Evolutionary conservation across 495 filamentous ascomycete species (phyloP).

Genomic region (Penicillium pulvis): DNA sequence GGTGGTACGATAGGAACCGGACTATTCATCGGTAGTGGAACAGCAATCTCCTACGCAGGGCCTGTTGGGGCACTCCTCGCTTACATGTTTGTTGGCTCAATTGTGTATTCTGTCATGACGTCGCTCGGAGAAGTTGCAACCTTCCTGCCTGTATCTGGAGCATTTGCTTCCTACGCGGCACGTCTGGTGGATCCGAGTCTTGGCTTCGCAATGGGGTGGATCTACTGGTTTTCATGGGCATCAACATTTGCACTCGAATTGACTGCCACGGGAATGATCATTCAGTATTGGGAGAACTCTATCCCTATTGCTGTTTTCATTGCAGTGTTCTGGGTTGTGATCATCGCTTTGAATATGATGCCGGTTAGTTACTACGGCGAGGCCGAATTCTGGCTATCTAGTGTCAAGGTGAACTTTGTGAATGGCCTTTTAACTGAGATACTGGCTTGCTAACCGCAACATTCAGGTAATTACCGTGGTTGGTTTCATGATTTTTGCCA

Average conservation of each 20-base stretch:
- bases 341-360: slow-evolving; percentile 68
- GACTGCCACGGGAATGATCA: slow-evolving; percentile 70
- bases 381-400: slow-evolving; percentile 69
- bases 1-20: slow-evolving; percentile 81
- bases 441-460: background rate
- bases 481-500: slow-evolving; percentile 66
- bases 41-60: slow-evolving; percentile 65
- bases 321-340: slow-evolving; percentile 69
- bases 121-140: slow-evolving; percentile 72
- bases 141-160: slow-evolving; percentile 74
- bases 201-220: slow-evolving; percentile 82
- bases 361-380: slow-evolving; percentile 61
- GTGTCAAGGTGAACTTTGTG: slow-evolving; percentile 47
- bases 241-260: slow-evolving; percentile 75
- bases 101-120: slow-evolving; percentile 64
- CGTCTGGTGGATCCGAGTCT: slow-evolving; percentile 72
- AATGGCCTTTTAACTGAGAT: background rate
- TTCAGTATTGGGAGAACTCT: slow-evolving; percentile 68
- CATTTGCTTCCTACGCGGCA: slow-evolving; percentile 73
- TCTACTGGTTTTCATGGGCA: slow-evolving; percentile 64
- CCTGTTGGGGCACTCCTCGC: slow-evolving; percentile 73
- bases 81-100: slow-evolving; percentile 62
- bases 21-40: slow-evolving; percentile 76
- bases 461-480: slow-evolving; percentile 58
- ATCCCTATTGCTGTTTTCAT: slow-evolving; percentile 72